These are phyloP conservation scores for Pisolithus microcarpus DNA, from an alignment of 768 basidiomycete species.

Conservation along the genomic window DNA sequence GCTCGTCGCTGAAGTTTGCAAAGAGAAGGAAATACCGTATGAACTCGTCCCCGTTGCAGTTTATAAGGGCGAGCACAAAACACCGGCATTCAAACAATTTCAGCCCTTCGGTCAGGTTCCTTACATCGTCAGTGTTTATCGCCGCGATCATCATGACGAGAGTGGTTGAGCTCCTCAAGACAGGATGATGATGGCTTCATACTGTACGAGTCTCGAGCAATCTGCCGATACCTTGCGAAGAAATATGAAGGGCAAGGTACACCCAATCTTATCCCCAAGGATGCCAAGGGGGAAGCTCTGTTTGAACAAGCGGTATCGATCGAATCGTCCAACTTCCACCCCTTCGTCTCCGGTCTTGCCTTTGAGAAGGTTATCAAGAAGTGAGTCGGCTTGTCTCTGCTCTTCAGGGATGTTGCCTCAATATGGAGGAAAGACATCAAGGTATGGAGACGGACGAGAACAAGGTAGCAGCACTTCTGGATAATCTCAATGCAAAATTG, in stretches of 20 bases:
- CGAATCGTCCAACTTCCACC: constrained; percentile 39
- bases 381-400: constrained; percentile 24
- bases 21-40: constrained; percentile 9
- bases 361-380: constrained; percentile 45
- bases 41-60: constrained; percentile 19
- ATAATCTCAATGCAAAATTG: constrained; percentile 32
- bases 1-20: constrained; percentile 12
- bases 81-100: constrained; percentile 12
- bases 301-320: constrained; percentile 21
- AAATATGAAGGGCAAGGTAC: constrained; percentile 21
- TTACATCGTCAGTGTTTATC: constrained; percentile 12
- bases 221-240: constrained; percentile 25
- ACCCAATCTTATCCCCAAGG: constrained; percentile 11
- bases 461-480: constrained; percentile 16
- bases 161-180: not conserved
- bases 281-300: constrained; percentile 8
- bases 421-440: constrained; percentile 1
- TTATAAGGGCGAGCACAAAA: constrained; percentile 13
- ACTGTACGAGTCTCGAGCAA: constrained; percentile 22
- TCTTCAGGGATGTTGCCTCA: constrained; percentile 2
- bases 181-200: constrained; percentile 47
- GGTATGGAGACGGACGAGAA: constrained; percentile 20
- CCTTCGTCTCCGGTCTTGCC: constrained; percentile 34
- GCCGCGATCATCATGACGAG: not conserved
- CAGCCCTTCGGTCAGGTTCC: constrained; percentile 33